Base-by-base conservation (phyloP, 1,139 yeast species). In the Protomyces lactucae-debilis region DNA sequence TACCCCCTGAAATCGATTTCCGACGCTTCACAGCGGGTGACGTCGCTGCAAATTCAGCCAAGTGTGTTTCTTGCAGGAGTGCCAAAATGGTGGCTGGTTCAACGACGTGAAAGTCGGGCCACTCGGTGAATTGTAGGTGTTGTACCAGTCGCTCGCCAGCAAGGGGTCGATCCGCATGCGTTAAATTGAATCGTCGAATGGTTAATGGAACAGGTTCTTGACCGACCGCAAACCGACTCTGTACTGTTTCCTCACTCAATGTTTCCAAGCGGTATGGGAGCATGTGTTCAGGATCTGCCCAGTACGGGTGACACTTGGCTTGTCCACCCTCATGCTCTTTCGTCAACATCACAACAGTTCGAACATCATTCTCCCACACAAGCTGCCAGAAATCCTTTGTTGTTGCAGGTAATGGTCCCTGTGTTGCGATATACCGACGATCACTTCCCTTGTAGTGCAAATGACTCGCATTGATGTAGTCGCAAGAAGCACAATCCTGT, bases 81-180 rank as follows among this genome's bases (percentile, higher is more conserved):
- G 80, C 78, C 16, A 87, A 70, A 25, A 88, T 75, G 51, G 84
- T 84, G 1, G 76, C 74, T 32, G 83, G 80, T 9, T 80, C 78
- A 0, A 92, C 88, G 0, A 85, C 81, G 8, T 93, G 93, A 66
- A 87, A 82, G 75, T 89, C 97, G 0, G 95, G 88, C 97, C 96
- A 90, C 46, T 81, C 80, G 9, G 82, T 80, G 73, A 83, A 87
- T 68, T 88, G 93, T 51, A 90, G 75, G 70, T 89, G 96, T 65
- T 80, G 79, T 3, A 89, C 80, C 21, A 55, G 63, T 12, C 66
- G 67, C 4, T 23, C 23, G 8, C 55, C 40, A 16, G 39, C 65
- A n/a, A 25, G 23, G 14, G 64, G 57, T 23, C 32, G 21, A 35
- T 39, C 52, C 12, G 35, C 46, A 21, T 61, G 53, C 3, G 55